Base-by-base conservation (phyloP, 768 basidiomycete species). In the Phanerodontia chrysosporium region DNA sequence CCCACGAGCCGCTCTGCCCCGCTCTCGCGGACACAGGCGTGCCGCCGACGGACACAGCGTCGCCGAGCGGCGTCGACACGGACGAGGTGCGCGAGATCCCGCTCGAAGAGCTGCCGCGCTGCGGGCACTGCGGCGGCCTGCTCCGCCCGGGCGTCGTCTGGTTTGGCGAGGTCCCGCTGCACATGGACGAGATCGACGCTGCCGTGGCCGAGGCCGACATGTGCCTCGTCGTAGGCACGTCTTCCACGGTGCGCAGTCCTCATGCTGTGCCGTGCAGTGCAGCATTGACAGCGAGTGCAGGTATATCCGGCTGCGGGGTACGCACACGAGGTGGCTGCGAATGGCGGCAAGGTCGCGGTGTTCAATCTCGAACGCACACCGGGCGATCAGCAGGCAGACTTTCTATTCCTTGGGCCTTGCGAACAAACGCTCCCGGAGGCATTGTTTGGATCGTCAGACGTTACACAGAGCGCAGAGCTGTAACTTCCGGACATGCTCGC, bases 371-470 rank as follows among this genome's bases (percentile, higher is more conserved):
- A 75, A 29, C 52, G 68, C 9, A 72, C 62, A 22, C 36, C 65
- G 14, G 76, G 73, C 1, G 78, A 79, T 51, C 63, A 71, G 16
- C 66, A 76, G 0, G 79, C 79, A 0, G 78, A 83, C 62, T 85
- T 78, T 64, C 65, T 81, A 21, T 82, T 84, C 65, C 60, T 78
- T 9, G 80, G 82, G 0, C 75, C 76, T 36, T 83, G 81, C 63
- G 80, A 80, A 65, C 71, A 75, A 30, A 74, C 70, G 13, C 67
- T 84, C 36, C 76, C 79, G 1, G 64, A 70, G 53, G 80, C 75
- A 14, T 69, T 81, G 22, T 58, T 52, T 53, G 52, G 52, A 1
- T 25, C 13, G 22, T 13, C 24, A 8, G 49, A 51, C 3, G 28
- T 16, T 10, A 30, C 18, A 14, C 25, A 25, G 25, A n/a, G n/a